These are phyloP conservation scores for Penicillium silybi DNA, from an alignment of 495 filamentous ascomycete genomes.

Conservation along the genomic window DNA sequence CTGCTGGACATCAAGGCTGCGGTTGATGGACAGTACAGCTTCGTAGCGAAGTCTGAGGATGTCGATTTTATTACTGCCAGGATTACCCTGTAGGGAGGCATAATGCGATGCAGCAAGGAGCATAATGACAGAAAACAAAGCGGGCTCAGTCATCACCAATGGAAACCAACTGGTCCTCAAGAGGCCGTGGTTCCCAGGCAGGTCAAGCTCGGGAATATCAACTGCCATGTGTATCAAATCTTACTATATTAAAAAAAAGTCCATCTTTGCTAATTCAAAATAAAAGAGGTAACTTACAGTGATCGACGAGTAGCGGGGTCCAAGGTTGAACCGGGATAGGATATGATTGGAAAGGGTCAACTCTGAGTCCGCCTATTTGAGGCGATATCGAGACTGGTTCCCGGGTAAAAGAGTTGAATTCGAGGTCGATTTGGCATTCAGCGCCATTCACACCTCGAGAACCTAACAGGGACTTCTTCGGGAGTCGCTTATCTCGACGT, in stretches of 20 bases:
- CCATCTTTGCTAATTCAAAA: neutral
- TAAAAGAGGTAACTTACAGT: slow-evolving; percentile 30
- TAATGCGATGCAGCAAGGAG: slow-evolving; percentile 42
- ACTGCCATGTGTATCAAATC: slow-evolving; percentile 42
- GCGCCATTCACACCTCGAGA: neutral
- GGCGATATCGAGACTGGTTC: slow-evolving; percentile 6
- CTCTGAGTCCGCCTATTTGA: slow-evolving; percentile 32
- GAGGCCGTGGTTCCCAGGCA: slow-evolving; percentile 27
- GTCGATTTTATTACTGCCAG: slow-evolving; percentile 17
- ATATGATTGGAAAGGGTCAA: slow-evolving; percentile 37
- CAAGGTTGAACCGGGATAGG: slow-evolving; percentile 25
- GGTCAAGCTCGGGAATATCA: slow-evolving; percentile 46
- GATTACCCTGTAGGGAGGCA: slow-evolving; percentile 18
- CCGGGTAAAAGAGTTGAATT: neutral
- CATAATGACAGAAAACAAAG: slow-evolving; percentile 41
- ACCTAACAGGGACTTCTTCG: neutral
- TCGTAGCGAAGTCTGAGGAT: slow-evolving; percentile 33
- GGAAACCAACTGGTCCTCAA: slow-evolving; percentile 46
- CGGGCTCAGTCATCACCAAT: slow-evolving; percentile 37
- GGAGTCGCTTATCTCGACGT: slow-evolving; percentile 2
- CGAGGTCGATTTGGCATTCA: neutral
- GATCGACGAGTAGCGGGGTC: slow-evolving; percentile 32
- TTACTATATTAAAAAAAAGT: slow-evolving; percentile 10
- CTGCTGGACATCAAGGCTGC: slow-evolving; percentile 17
- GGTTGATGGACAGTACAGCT: slow-evolving; percentile 33